Percentiles rank a stretch among this genome's conserved stretches.
These are phyloP conservation scores for Penicillium daleae DNA, from an alignment of 495 filamentous ascomycete species.

Conservation along the genomic window DNA sequence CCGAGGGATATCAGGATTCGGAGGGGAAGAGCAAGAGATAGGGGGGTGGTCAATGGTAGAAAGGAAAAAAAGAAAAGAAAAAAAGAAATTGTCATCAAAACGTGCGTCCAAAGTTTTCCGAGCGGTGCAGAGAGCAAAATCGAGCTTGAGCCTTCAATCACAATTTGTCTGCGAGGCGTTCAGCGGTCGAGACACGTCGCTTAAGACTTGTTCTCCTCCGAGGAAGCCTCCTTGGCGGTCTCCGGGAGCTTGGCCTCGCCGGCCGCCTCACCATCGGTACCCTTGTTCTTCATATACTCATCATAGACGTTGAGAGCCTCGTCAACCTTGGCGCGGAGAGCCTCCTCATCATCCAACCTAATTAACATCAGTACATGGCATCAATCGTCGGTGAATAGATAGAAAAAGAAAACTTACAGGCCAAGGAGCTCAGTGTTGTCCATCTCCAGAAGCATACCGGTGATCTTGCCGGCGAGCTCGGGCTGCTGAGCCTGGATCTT, in stretches of 20 bases:
- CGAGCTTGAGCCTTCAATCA: constrained; percentile 6
- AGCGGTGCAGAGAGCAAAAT: constrained; percentile 23
- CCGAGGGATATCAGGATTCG: constrained; percentile 57
- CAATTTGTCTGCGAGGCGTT: constrained; percentile 18
- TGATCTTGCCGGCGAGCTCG: constrained; percentile 97
- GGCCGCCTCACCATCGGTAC: constrained; percentile 42
- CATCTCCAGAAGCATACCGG: constrained; percentile 99
- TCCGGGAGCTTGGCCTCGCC: constrained; percentile 50
- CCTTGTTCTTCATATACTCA: constrained; percentile 89
- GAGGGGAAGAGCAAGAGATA: constrained; percentile 27
- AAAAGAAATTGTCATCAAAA: constrained; percentile 50
- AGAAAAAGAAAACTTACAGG: constrained; percentile 71
- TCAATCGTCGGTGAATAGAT: not conserved
- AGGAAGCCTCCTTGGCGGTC: constrained; percentile 44
- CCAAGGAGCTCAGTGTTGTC: constrained; percentile 90
- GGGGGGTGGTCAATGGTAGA: constrained; percentile 25
- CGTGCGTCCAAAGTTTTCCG: constrained; percentile 44
- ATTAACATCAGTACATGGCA: too few relatives aligned
- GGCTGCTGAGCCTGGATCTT: constrained; percentile 95
- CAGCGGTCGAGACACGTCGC: constrained; percentile 29
- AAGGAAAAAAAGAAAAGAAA: constrained; percentile 31
- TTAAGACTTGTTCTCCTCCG: constrained; percentile 56
- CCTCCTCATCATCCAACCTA: constrained; percentile 89
- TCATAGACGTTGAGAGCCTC: constrained; percentile 97
- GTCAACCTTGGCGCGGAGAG: constrained; percentile 91